Evolutionary conservation across 192 early-diverging fungal species (phyloP).

Genomic region (Polychytrium aggregatum): DNA sequence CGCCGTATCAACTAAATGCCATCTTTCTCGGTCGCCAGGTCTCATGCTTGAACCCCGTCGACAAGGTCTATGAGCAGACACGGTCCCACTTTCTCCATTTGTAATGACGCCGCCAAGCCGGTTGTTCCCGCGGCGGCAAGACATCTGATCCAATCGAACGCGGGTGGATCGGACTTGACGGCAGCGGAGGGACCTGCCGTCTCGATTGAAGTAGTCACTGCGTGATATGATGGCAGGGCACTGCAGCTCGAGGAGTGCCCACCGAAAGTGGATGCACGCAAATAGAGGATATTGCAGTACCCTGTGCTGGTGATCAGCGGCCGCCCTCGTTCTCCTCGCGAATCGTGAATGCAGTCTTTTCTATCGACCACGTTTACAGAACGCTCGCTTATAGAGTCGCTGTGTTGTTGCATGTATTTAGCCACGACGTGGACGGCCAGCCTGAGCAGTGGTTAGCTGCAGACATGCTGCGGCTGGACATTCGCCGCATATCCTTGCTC

Average conservation of each 20-base stretch:
- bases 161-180: background rate
- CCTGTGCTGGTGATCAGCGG: no score
- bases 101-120: background rate
- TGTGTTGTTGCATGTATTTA: no score
- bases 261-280: background rate
- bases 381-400: no score
- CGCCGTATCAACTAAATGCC: no score
- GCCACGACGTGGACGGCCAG: no score
- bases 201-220: background rate
- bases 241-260: background rate
- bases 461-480: no score
- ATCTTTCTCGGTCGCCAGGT: constrained; percentile 16
- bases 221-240: background rate
- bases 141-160: background rate
- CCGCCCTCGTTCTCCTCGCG: no score
- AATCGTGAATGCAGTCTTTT: no score
- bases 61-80: constrained; percentile 18
- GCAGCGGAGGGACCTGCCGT: background rate
- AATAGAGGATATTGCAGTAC: no score
- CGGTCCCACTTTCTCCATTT: constrained; percentile 7
- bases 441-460: no score
- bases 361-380: no score
- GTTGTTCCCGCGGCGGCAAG: background rate
- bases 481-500: background rate
- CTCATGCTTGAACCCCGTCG: constrained; percentile 15